Evolutionary conservation across 371 early-diverging fungal genomes (phyloP).

Genomic region (Mortierella sp.): DNA sequence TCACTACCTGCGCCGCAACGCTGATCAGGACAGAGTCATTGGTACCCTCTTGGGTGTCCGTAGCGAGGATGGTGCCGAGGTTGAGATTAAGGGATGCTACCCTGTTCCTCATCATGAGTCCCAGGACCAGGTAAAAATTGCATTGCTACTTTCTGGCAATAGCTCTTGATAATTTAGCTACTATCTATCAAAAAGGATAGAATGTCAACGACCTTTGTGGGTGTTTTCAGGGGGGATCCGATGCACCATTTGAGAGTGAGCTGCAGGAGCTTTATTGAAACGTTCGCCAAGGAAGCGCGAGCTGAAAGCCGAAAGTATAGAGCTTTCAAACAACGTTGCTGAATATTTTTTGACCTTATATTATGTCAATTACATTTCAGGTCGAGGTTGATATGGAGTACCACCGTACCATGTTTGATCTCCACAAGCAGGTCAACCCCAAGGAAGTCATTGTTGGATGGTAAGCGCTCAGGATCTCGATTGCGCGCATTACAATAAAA

Average conservation of each 20-base stretch:
- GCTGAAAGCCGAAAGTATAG: not conserved
- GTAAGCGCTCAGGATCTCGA: slow-evolving; percentile 56
- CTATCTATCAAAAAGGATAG: not conserved
- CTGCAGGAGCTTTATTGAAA: not conserved
- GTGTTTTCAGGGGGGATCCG: not conserved
- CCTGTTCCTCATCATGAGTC: slow-evolving; percentile 84
- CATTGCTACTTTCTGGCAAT: not conserved
- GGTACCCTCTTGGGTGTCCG: slow-evolving; percentile 91
- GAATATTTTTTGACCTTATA: not conserved
- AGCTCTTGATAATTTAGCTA: not conserved
- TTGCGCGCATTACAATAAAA: not conserved
- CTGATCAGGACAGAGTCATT: slow-evolving; percentile 84
- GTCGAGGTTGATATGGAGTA: slow-evolving; percentile 91
- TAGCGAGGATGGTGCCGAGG: slow-evolving; percentile 86
- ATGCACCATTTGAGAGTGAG: not conserved
- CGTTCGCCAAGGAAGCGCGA: not conserved
- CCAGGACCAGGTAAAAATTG: slow-evolving; percentile 64
- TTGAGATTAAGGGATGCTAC: slow-evolving; percentile 92
- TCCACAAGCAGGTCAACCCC: slow-evolving; percentile 91
- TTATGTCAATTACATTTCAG: slow-evolving; percentile 51
- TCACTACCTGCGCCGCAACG: slow-evolving; percentile 90
- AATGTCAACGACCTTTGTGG: not conserved
- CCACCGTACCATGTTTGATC: slow-evolving; percentile 86
- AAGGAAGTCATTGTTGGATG: slow-evolving; percentile 94
- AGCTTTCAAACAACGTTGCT: not conserved